phyloP scores from a whole-genome alignment of 306 rosid species.

The Cucumis sativus region Cucumber_9930_V3 NC_026657.2:34416001-34416500 shows the following conservation, averaged over 20 bases:
- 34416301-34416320: constrained; percentile 43
- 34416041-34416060: no score
- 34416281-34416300: constrained; percentile 53
- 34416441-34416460: not conserved
- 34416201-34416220: no score
- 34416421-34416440: constrained; percentile 1
- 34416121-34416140: no score
- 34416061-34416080: not conserved
- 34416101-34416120: no score
- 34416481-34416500: not conserved
- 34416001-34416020: not conserved
- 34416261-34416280: constrained; percentile 18
- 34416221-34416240: not conserved
- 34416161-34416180: no score
- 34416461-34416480: not conserved
- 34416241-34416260: not conserved
- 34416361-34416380: constrained; percentile 2
- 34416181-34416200: no score
- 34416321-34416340: constrained; percentile 32
- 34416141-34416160: no score
- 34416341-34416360: constrained; percentile 6
- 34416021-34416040: not conserved
- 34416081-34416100: not conserved
- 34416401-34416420: constrained; percentile 22
- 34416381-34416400: constrained; percentile 8